Percentiles rank a stretch among this genome's conserved stretches.
These are phyloP conservation scores for Boletus pseudopeckii DNA, from an alignment of 768 basidiomycete genomes.

Conservation along the genomic window DNA sequence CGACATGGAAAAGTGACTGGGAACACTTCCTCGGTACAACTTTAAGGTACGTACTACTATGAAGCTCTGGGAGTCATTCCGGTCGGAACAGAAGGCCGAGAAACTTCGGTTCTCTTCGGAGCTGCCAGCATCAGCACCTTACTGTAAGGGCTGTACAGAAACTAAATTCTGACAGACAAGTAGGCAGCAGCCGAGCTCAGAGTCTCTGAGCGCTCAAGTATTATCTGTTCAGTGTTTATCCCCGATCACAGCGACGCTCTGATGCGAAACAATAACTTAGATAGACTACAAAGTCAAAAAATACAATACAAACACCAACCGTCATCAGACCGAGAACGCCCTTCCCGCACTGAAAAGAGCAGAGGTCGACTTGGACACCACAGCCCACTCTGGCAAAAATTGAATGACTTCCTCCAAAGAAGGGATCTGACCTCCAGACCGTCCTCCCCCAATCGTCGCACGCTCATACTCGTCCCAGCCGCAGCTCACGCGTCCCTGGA, in stretches of 20 bases:
- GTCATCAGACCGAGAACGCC: constrained; percentile 19
- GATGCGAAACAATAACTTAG: no score
- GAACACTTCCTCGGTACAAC: not conserved
- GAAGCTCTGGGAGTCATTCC: not conserved
- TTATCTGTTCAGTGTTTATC: no score
- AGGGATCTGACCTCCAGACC: constrained; percentile 49
- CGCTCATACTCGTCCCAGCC: constrained; percentile 70
- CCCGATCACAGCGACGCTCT: no score
- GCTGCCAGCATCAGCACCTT: no score
- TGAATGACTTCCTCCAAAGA: constrained; percentile 63
- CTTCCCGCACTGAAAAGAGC: constrained; percentile 54
- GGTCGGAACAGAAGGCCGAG: not conserved
- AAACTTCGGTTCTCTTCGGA: not conserved
- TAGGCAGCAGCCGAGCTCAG: no score
- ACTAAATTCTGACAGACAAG: no score
- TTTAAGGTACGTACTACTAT: not conserved
- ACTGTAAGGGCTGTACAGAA: no score
- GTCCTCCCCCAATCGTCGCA: constrained; percentile 45
- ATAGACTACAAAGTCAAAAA: not conserved
- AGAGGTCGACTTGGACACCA: constrained; percentile 52
- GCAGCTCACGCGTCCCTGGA: constrained; percentile 51
- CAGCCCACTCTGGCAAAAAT: constrained; percentile 67
- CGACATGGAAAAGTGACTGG: constrained; percentile 2
- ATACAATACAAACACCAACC: not conserved
- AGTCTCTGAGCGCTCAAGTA: no score